A percentile compares a stretch with the other conserved stretches of the same genome.
Evolutionary conservation across 805 yeast genomes (phyloP).

Genomic region (Crinitomyces ghanaensis): DNA sequence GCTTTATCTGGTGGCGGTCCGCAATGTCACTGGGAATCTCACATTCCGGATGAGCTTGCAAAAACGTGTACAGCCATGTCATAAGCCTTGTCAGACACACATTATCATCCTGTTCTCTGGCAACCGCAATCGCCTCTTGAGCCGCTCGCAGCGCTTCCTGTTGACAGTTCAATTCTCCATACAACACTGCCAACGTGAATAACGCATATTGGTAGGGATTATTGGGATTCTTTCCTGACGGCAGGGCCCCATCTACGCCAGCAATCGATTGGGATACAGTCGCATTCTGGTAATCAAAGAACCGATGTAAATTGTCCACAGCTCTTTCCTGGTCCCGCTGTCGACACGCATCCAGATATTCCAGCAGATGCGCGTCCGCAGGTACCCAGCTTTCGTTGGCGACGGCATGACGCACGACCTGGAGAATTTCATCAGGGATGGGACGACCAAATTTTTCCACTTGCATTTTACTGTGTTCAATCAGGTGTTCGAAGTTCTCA

Average conservation of each 20-base stretch:
- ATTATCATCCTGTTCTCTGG: constrained; percentile 72
- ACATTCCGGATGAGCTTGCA: constrained; percentile 50
- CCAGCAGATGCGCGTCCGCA: constrained; percentile 43
- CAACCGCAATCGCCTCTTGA: constrained; percentile 78
- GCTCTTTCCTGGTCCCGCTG: constrained; percentile 46
- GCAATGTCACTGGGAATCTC: constrained; percentile 36
- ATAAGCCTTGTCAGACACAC: constrained; percentile 60
- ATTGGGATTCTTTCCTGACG: too few relatives aligned
- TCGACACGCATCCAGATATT: constrained; percentile 47
- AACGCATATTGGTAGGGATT: constrained; percentile 73
- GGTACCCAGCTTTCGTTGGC: constrained; percentile 23
- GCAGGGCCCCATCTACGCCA: too few relatives aligned
- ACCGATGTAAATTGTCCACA: constrained; percentile 43
- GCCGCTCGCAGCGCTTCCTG: constrained; percentile 66
- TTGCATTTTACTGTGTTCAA: constrained; percentile 38
- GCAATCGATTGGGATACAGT: constrained; percentile 45
- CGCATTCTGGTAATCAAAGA: constrained; percentile 68
- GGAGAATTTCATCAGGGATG: constrained; percentile 31
- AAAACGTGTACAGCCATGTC: constrained; percentile 44
- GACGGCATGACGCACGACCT: constrained; percentile 30
- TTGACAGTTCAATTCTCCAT: constrained; percentile 54
- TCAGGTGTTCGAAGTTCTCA: constrained; percentile 22
- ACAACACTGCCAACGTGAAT: constrained; percentile 58
- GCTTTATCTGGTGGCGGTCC: constrained; percentile 57
- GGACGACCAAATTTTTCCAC: constrained; percentile 37